Conservation (phyloP, 495 filamentous ascomycete genomes). For the Penicillium soppii region DNA sequence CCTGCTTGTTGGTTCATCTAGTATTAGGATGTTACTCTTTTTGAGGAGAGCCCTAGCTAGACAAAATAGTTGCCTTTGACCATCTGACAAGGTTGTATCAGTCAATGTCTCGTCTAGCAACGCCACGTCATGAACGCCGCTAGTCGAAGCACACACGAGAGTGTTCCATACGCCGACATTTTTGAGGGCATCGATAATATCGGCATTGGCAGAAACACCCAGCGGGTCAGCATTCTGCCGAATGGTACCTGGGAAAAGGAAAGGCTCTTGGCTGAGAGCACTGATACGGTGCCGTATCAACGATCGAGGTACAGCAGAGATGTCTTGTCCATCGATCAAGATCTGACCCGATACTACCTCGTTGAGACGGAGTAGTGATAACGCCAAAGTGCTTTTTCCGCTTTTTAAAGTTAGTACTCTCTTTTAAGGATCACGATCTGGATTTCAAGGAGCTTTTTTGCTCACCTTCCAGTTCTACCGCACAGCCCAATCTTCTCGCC, state of each 20-base stretch:
- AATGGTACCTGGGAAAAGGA: slow-evolving; percentile 56
- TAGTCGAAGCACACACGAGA: neutral
- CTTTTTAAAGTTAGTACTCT: slow-evolving; percentile 23
- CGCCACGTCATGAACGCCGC: neutral
- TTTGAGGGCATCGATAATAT: slow-evolving; percentile 42
- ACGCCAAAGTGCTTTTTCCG: slow-evolving; percentile 60
- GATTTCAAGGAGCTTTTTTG: neutral
- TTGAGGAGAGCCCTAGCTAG: slow-evolving; percentile 55
- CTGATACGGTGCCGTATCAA: slow-evolving; percentile 51
- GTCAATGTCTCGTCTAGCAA: slow-evolving; percentile 52
- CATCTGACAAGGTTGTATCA: slow-evolving; percentile 47
- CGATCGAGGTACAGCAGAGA: slow-evolving; percentile 45
- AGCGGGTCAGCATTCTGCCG: slow-evolving; percentile 56
- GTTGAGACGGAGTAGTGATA: slow-evolving; percentile 57
- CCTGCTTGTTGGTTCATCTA: slow-evolving; percentile 48
- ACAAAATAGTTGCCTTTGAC: slow-evolving; percentile 60
- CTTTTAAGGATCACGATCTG: neutral
- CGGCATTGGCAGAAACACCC: slow-evolving; percentile 9
- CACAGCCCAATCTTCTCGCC: slow-evolving; percentile 52
- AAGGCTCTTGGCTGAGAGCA: slow-evolving; percentile 59
- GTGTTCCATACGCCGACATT: slow-evolving; percentile 28
- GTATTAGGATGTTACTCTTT: slow-evolving; percentile 36
- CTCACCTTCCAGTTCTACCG: slow-evolving; percentile 33
- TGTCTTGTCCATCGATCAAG: slow-evolving; percentile 53
- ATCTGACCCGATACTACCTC: slow-evolving; percentile 48